These are phyloP conservation scores for Fusarium sp. DNA, from an alignment of 2,329 filamentous ascomycete species.

Conservation along the genomic window DNA sequence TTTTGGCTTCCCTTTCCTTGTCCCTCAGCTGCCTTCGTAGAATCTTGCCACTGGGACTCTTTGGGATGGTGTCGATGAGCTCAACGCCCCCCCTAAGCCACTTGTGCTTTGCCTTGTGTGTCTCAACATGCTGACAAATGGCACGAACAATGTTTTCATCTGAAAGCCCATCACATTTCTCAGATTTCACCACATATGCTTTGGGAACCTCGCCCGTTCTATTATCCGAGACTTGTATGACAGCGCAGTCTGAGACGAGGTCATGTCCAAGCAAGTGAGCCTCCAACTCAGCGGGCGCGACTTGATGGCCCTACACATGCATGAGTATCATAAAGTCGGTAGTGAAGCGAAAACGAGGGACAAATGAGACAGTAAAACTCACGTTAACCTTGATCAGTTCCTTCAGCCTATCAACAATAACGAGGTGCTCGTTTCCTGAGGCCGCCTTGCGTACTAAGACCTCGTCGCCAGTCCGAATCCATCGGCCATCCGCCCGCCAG, in stretches of 20 bases:
- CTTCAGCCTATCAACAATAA: conserved; percentile 40
- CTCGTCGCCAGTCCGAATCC: conserved; percentile 45
- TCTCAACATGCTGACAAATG: neutral
- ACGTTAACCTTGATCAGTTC: conserved; percentile 69
- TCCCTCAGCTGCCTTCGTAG: conserved; percentile 2
- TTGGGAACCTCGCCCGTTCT: conserved; percentile 67
- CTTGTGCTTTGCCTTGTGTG: conserved; percentile 55
- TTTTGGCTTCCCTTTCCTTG: neutral
- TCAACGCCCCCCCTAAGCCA: conserved; percentile 61
- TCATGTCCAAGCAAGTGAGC: conserved; percentile 74
- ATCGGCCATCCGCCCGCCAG: conserved; percentile 27
- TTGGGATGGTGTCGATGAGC: conserved; percentile 68
- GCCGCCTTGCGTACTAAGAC: conserved; percentile 73
- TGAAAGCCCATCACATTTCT: neutral
- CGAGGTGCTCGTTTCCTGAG: conserved; percentile 44
- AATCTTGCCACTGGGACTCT: conserved; percentile 70
- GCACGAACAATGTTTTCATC: neutral
- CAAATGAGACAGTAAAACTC: conserved; percentile 6
- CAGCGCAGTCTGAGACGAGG: conserved; percentile 73
- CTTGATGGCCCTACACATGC: conserved; percentile 72
- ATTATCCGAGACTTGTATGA: conserved; percentile 71
- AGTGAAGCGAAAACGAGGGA: too few relatives aligned
- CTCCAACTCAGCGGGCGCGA: conserved; percentile 78
- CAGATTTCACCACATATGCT: conserved; percentile 61
- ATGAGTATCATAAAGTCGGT: neutral